Percentiles rank a stretch among this genome's conserved stretches.
Conservation (phyloP, 2,329 filamentous ascomycete species). For the Scorias spongiosa region DNA sequence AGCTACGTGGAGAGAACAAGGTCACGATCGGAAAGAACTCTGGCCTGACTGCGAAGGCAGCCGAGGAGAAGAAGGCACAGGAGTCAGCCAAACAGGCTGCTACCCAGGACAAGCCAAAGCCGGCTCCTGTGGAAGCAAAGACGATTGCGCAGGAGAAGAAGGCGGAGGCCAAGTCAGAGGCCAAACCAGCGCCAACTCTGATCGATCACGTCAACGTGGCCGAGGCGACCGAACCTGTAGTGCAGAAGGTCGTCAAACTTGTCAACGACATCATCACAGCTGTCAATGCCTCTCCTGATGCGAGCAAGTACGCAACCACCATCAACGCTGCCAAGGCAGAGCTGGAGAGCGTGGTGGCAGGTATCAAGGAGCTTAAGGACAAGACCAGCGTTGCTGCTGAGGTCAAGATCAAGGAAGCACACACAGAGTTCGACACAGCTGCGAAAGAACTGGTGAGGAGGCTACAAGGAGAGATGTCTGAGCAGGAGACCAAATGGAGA, state of each 20-base stretch:
- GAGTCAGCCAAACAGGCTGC: slow-evolving; percentile 30
- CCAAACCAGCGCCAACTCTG: slow-evolving; percentile 29
- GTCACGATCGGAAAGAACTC: slow-evolving; percentile 75
- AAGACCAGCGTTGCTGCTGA: slow-evolving; percentile 57
- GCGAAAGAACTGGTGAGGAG: slow-evolving; percentile 76
- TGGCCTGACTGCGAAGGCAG: slow-evolving; percentile 67
- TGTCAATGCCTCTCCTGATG: slow-evolving; percentile 72
- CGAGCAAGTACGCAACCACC: slow-evolving; percentile 60
- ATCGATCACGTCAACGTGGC: slow-evolving; percentile 67
- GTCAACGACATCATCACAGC: slow-evolving; percentile 92
- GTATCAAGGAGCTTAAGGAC: slow-evolving; percentile 60
- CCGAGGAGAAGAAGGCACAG: slow-evolving; percentile 37
- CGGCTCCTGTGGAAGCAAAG: slow-evolving; percentile 14
- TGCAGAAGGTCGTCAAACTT: slow-evolving; percentile 87
- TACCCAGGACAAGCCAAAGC: slow-evolving; percentile 20
- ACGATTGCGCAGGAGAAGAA: slow-evolving; percentile 5
- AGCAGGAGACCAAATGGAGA: slow-evolving; percentile 70
- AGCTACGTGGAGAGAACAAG: slow-evolving; percentile 44
- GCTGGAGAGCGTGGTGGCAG: slow-evolving; percentile 58
- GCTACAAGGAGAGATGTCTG: slow-evolving; percentile 68
- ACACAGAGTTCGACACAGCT: slow-evolving; percentile 70
- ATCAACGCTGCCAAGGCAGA: slow-evolving; percentile 78
- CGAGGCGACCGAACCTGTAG: slow-evolving; percentile 67
- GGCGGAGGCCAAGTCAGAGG: slow-evolving; percentile 10
- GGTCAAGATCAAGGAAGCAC: slow-evolving; percentile 53